These are phyloP conservation scores for Exutisphaerella laricina DNA, from an alignment of 2,329 filamentous ascomycete genomes.

Conservation along the genomic window DNA sequence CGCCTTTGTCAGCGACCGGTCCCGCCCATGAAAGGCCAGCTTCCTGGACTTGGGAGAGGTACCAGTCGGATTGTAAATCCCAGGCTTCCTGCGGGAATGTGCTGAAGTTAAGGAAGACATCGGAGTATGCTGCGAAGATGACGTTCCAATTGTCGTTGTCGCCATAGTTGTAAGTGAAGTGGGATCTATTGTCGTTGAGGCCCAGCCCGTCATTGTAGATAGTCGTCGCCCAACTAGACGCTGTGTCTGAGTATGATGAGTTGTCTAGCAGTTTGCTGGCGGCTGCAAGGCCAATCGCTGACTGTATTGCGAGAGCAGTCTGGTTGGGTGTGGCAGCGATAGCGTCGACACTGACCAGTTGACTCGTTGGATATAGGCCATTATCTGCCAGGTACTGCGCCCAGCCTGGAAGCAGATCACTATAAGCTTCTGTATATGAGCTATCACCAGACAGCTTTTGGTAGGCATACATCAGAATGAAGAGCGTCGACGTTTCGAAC, in stretches of 20 bases:
- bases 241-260: slow-evolving; percentile 38
- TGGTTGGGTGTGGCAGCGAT: slow-evolving; percentile 49
- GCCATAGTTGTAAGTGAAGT: slow-evolving; percentile 46
- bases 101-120: slow-evolving; percentile 41
- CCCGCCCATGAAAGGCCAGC: slow-evolving; percentile 23
- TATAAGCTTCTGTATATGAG: slow-evolving; percentile 44
- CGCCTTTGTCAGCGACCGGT: slow-evolving; percentile 17
- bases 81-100: slow-evolving; percentile 34
- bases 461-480: slow-evolving; percentile 52
- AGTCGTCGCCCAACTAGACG: slow-evolving; percentile 16
- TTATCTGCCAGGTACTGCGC: slow-evolving; percentile 48
- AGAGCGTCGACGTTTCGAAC: slow-evolving; percentile 46
- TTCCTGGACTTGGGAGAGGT: slow-evolving; percentile 17
- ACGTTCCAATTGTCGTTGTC: slow-evolving; percentile 32
- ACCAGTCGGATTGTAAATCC: slow-evolving; percentile 23
- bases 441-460: slow-evolving; percentile 50
- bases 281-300: slow-evolving; percentile 33
- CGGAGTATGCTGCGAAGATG: slow-evolving; percentile 50
- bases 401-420: slow-evolving; percentile 49
- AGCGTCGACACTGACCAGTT: slow-evolving; percentile 53
- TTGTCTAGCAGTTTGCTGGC: slow-evolving; percentile 42
- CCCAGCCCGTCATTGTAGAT: slow-evolving; percentile 24
- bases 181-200: slow-evolving; percentile 28
- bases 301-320: slow-evolving; percentile 33
- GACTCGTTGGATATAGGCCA: slow-evolving; percentile 49